Evolutionary conservation across 2,329 filamentous ascomycete species (phyloP).

Genomic region (Trichoderma oligosporum): DNA sequence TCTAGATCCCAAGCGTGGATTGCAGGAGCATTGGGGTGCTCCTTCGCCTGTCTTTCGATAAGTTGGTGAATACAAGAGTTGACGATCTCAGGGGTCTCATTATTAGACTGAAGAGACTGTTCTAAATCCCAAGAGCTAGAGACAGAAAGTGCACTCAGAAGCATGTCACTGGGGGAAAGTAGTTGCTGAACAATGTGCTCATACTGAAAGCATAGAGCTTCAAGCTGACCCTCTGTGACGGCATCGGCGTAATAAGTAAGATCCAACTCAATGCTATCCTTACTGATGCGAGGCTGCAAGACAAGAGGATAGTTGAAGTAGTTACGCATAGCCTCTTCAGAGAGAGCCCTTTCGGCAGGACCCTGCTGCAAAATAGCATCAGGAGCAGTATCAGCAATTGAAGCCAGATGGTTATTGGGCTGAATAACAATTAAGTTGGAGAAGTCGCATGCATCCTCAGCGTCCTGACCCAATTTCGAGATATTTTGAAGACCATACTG

Average conservation of each 20-base stretch:
- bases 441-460: conserved; percentile 14
- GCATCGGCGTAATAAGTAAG: conserved; percentile 19
- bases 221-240: conserved; percentile 11
- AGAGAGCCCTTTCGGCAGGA: conserved; percentile 6
- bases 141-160: not conserved
- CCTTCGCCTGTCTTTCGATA: conserved; percentile 14
- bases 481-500: conserved; percentile 18
- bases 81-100: conserved; percentile 10
- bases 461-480: conserved; percentile 1
- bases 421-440: conserved; percentile 16
- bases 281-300: conserved; percentile 16
- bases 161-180: conserved; percentile 9
- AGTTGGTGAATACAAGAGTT: conserved; percentile 17
- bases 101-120: conserved; percentile 2
- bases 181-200: conserved; percentile 20
- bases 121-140: conserved; percentile 13
- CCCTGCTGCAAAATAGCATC: conserved; percentile 16
- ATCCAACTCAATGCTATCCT: conserved; percentile 15
- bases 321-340: conserved; percentile 18
- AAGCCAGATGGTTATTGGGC: conserved; percentile 4
- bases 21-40: conserved; percentile 5
- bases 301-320: conserved; percentile 24
- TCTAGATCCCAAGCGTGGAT: conserved; percentile 21
- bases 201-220: conserved; percentile 20
- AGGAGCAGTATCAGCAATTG: conserved; percentile 6